Conservation (phyloP, 352 stramenopile species). For the Pythium sukuiense region DNA sequence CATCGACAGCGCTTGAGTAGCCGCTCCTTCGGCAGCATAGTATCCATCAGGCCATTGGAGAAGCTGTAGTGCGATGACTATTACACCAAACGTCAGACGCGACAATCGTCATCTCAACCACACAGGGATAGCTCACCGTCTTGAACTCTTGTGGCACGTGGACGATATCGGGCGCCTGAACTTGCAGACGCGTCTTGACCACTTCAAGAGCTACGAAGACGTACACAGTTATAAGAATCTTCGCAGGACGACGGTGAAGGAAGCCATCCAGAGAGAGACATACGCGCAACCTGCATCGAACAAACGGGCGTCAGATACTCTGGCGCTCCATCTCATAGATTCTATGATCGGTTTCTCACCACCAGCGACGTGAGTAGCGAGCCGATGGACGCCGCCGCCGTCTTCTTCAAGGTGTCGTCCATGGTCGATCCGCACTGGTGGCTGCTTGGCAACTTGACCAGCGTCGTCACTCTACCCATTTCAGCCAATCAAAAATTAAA, state of each 20-base stretch:
- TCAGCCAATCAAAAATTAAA: constrained; percentile 4
- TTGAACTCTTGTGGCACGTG: constrained; percentile 45
- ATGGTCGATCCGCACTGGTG: constrained; percentile 27
- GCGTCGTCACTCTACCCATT: neutral
- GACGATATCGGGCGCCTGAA: constrained; percentile 61
- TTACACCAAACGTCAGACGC: neutral
- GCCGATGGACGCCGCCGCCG: constrained; percentile 56
- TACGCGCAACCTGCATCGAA: constrained; percentile 62
- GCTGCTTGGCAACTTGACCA: constrained; percentile 5
- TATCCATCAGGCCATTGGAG: constrained; percentile 82
- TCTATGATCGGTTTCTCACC: constrained; percentile 19
- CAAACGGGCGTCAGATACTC: constrained; percentile 7
- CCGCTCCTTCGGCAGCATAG: constrained; percentile 67
- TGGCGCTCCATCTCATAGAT: neutral
- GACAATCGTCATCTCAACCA: neutral
- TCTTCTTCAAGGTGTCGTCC: constrained; percentile 73
- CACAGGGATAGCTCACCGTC: constrained; percentile 32
- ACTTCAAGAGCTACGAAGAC: constrained; percentile 65
- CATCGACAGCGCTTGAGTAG: constrained; percentile 60
- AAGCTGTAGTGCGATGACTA: constrained; percentile 76
- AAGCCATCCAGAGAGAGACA: constrained; percentile 11
- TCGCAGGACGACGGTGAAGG: no score
- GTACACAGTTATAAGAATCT: constrained; percentile 13
- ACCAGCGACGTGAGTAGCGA: constrained; percentile 69
- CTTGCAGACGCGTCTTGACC: constrained; percentile 83